Percentiles rank a stretch among this genome's conserved stretches.
Evolutionary conservation across 1,139 yeast species (phyloP).

Genomic region (Yamadazyma diddensiae): DNA sequence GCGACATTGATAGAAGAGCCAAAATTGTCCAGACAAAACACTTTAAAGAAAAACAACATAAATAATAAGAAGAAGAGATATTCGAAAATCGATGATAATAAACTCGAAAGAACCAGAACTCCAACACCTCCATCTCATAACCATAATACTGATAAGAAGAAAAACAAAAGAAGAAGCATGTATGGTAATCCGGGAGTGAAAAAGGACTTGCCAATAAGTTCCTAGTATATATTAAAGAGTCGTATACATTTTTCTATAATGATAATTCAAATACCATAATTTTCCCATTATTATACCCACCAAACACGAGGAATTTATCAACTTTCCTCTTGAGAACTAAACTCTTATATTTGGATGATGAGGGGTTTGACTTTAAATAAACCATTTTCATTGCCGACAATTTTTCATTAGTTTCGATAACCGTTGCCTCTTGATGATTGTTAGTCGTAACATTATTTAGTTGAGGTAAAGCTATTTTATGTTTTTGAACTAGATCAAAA

Average conservation of each 20-base stretch:
- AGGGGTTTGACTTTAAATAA: conserved; percentile 2
- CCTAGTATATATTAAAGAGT: conserved; percentile 4
- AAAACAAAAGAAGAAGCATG: conserved; percentile 16
- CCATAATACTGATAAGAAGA: conserved; percentile 12
- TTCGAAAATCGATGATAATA: conserved; percentile 12
- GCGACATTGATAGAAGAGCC: conserved; percentile 29
- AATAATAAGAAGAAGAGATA: conserved; percentile 29
- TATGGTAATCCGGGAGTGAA: conserved; percentile 12
- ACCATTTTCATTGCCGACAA: conserved; percentile 16
- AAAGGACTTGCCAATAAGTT: conserved; percentile 9
- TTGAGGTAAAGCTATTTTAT: conserved; percentile 17
- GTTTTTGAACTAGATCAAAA: conserved; percentile 9
- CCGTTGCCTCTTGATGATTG: conserved; percentile 10
- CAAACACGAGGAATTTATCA: conserved; percentile 19
- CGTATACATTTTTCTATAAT: too few relatives aligned
- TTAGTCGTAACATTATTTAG: conserved; percentile 10
- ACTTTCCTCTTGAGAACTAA: conserved; percentile 13
- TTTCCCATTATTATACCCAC: conserved; percentile 41
- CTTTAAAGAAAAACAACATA: conserved; percentile 22
- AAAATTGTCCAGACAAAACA: conserved; percentile 23
- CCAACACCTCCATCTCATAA: conserved; percentile 26
- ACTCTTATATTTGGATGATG: conserved; percentile 14
- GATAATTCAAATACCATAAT: conserved; percentile 12
- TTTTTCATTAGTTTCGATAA: conserved; percentile 13
- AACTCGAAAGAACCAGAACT: conserved; percentile 17